A percentile compares a stretch with the other conserved stretches of the same genome.
These are phyloP conservation scores for Chaetomium strumarium DNA, from an alignment of 2,329 filamentous ascomycete species.

Conservation along the genomic window DNA sequence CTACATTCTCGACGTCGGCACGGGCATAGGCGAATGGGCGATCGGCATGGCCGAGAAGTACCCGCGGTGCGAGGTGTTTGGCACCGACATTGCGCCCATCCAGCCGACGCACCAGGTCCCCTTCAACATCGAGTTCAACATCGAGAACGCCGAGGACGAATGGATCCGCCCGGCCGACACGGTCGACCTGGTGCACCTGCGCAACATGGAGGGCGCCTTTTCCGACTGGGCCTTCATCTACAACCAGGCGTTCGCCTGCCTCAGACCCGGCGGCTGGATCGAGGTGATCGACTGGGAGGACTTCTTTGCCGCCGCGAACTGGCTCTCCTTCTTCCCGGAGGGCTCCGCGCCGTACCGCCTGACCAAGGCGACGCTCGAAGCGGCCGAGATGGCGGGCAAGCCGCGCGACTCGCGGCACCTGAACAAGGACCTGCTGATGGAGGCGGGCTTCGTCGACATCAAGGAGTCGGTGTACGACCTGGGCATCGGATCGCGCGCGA, in stretches of 20 bases:
- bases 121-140: conserved; percentile 54
- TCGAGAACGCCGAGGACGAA: conserved; percentile 53
- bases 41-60: conserved; percentile 49
- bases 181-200: conserved; percentile 53
- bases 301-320: conserved; percentile 34
- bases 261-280: conserved; percentile 53
- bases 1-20: conserved; percentile 53
- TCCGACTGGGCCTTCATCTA: conserved; percentile 51
- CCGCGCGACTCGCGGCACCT: conserved; percentile 42
- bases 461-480: conserved; percentile 43
- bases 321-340: conserved; percentile 37
- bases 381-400: conserved; percentile 40
- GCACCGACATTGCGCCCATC: conserved; percentile 54
- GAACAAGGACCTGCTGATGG: conserved; percentile 38
- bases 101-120: conserved; percentile 48
- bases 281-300: conserved; percentile 51
- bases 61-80: conserved; percentile 50
- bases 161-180: conserved; percentile 49
- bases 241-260: conserved; percentile 44
- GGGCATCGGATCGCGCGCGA: conserved; percentile 39
- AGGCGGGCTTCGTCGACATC: conserved; percentile 48
- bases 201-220: conserved; percentile 52
- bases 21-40: conserved; percentile 50
- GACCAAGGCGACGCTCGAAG: conserved; percentile 37
- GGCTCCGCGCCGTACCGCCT: conserved; percentile 42